phyloP scores from a whole-genome alignment of 1,139 yeast species.

The Magnusiomyces tetraspermus region DNA sequence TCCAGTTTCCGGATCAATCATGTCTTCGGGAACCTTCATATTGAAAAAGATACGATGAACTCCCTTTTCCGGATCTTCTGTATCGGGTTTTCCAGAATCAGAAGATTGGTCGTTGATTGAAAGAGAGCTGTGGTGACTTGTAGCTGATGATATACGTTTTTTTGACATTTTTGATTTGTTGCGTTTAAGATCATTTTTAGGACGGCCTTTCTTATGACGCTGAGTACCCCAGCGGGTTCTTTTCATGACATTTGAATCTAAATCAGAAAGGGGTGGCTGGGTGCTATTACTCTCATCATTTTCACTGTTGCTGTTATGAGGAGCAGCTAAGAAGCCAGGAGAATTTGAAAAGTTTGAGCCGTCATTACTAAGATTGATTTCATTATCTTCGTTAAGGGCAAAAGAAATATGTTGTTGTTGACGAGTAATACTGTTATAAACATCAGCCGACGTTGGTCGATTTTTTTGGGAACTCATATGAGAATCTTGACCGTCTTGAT shows the following conservation, averaged over 20 bases:
- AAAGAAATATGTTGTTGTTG: conserved; percentile 16
- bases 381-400: conserved; percentile 6
- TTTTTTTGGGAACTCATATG: no score
- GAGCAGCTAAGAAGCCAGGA: neutral
- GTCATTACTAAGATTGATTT: neutral
- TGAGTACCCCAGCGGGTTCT: conserved; percentile 89
- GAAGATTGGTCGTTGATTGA: conserved; percentile 2
- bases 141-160: neutral
- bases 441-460: neutral
- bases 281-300: no score
- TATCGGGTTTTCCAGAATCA: no score
- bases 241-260: conserved; percentile 40
- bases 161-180: conserved; percentile 17
- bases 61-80: conserved; percentile 5
- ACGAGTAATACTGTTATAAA: neutral
- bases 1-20: conserved; percentile 50
- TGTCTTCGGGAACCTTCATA: conserved; percentile 54
- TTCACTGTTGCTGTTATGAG: conserved; percentile 1
- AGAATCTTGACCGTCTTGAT: no score
- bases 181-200: conserved; percentile 31
- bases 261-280: conserved; percentile 1
- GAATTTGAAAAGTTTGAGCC: neutral
- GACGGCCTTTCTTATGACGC: conserved; percentile 65
- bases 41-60: conserved; percentile 46
- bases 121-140: neutral